phyloP scores from a whole-genome alignment of 1,284 basidiomycete species.

The Chiua sp. region DNA sequence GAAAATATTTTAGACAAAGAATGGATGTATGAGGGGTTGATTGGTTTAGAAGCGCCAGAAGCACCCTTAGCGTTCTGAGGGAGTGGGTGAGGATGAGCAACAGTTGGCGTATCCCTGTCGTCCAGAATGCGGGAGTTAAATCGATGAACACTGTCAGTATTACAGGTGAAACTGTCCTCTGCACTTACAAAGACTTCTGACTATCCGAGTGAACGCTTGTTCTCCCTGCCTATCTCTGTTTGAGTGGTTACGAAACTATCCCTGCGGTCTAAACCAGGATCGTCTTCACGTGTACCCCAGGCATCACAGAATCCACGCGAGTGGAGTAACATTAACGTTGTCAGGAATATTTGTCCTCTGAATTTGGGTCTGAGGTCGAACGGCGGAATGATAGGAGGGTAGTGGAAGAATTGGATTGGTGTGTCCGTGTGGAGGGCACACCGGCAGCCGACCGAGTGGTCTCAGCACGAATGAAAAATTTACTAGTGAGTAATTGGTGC shows the following conservation, averaged over 20 bases:
- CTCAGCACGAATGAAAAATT: constrained; percentile 39
- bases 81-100: constrained; percentile 1
- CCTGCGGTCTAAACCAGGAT: constrained; percentile 51
- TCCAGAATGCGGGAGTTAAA: constrained; percentile 25
- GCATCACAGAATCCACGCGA: constrained; percentile 36
- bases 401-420: constrained; percentile 47
- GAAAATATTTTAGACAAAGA: constrained; percentile 27
- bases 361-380: constrained; percentile 62
- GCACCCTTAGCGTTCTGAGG: background rate
- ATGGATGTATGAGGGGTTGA: constrained; percentile 30
- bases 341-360: constrained; percentile 46
- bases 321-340: constrained; percentile 37
- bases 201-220: constrained; percentile 36
- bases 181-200: constrained; percentile 43
- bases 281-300: constrained; percentile 44
- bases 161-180: constrained; percentile 28
- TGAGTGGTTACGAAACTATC: constrained; percentile 66
- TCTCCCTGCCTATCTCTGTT: constrained; percentile 36
- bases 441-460: constrained; percentile 40
- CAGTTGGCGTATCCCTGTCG: constrained; percentile 12
- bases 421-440: constrained; percentile 58
- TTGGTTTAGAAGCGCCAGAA: background rate
- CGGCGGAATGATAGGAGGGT: constrained; percentile 55
- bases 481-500: no score
- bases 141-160: constrained; percentile 25